Conservation (phyloP, 768 basidiomycete genomes). For the Gloeophyllum trabeum region DNA sequence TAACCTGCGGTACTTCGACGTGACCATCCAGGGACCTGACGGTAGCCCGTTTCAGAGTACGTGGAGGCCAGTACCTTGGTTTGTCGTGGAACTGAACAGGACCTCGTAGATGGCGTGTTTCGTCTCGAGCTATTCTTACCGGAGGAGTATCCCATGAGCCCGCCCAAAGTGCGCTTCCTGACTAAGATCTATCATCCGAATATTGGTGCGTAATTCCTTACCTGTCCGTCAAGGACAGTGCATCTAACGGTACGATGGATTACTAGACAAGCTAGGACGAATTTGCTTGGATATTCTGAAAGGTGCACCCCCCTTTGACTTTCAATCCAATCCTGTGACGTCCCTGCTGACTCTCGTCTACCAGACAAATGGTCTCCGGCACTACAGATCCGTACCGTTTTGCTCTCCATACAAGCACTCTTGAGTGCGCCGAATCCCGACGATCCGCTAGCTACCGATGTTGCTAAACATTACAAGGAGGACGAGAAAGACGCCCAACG, state of each 20-base stretch:
- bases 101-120: conserved; percentile 70
- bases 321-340: neutral
- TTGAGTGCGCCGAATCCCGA: conserved; percentile 95
- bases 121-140: conserved; percentile 96
- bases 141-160: conserved; percentile 99
- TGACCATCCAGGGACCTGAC: conserved; percentile 89
- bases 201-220: conserved; percentile 68
- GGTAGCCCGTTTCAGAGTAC: conserved; percentile 80
- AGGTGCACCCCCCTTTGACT: conserved; percentile 33
- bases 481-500: conserved; percentile 88
- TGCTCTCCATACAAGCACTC: conserved; percentile 95
- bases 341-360: neutral
- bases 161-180: conserved; percentile 94
- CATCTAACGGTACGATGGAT: too few species aligned
- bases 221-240: conserved; percentile 3
- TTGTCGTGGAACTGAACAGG: neutral
- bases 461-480: conserved; percentile 98
- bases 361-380: conserved; percentile 99
- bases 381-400: conserved; percentile 94
- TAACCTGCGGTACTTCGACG: conserved; percentile 97
- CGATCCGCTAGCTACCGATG: conserved; percentile 88
- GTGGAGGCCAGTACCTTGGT: conserved; percentile 15
- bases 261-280: conserved; percentile 82
- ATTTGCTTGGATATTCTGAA: conserved; percentile 99
- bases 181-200: conserved; percentile 99